phyloP scores from a whole-genome alignment of 305 asterid species.

The Plantago lanceolata region DNA sequence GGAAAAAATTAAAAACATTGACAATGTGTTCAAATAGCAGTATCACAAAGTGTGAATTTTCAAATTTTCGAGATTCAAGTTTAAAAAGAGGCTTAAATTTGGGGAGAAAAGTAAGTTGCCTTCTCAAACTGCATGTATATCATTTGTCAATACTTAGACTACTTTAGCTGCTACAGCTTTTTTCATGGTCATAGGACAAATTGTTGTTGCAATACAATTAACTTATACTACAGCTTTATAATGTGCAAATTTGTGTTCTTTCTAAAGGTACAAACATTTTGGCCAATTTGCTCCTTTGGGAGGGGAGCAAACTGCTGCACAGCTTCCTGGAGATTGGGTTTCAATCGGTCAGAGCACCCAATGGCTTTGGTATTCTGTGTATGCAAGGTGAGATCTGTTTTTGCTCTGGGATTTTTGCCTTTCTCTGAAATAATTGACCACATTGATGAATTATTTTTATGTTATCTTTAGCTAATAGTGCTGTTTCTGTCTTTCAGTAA shows the following conservation, averaged over 20 bases:
- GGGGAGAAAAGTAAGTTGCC: background rate
- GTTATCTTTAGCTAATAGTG: slow-evolving; percentile 8
- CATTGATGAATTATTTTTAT: background rate
- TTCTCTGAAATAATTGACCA: slow-evolving; percentile 5
- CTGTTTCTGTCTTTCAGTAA: slow-evolving; percentile 47
- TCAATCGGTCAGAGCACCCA: slow-evolving; percentile 87
- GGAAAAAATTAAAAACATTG: too few relatives aligned
- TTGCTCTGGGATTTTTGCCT: background rate
- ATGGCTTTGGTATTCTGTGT: slow-evolving; percentile 98
- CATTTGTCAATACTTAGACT: background rate
- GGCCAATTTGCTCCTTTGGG: slow-evolving; percentile 99
- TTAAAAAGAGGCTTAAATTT: too few relatives aligned
- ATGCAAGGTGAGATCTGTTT: slow-evolving; percentile 62
- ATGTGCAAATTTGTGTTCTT: slow-evolving; percentile 11
- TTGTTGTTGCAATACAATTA: background rate
- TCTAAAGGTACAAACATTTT: slow-evolving; percentile 78
- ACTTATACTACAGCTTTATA: background rate
- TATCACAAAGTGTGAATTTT: too few relatives aligned
- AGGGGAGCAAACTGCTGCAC: slow-evolving; percentile 94
- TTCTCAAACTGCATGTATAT: slow-evolving; percentile 2
- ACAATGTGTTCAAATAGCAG: too few relatives aligned
- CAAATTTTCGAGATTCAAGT: too few relatives aligned
- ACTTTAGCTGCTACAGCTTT: background rate
- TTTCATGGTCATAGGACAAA: background rate
- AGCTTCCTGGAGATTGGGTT: slow-evolving; percentile 98